phyloP scores from a whole-genome alignment of 306 rosid genomes.

The Vigna reflexopilosa region DNA sequence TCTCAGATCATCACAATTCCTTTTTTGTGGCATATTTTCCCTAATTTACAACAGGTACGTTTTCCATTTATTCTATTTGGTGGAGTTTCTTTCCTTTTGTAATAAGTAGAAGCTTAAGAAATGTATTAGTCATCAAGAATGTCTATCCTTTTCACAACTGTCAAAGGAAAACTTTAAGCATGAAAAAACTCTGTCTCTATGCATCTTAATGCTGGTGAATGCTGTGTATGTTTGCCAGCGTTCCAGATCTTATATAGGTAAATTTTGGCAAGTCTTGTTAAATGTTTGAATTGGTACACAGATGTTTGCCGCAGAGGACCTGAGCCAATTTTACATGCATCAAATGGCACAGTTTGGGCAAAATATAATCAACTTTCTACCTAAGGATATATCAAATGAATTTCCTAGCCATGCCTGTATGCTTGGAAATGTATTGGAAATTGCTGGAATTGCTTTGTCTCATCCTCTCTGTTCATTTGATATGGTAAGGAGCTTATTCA shows the following conservation, averaged over 20 bases:
- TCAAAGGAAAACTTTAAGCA: background rate
- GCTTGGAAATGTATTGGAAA: constrained; percentile 27
- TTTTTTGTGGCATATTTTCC: constrained; percentile 18
- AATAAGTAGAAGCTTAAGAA: constrained; percentile 12
- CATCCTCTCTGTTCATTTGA: constrained; percentile 12
- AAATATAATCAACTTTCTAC: constrained; percentile 9
- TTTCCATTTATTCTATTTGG: background rate
- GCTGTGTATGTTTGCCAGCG: background rate
- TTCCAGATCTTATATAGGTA: background rate
- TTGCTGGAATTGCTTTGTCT: constrained; percentile 22
- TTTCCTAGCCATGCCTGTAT: constrained; percentile 10
- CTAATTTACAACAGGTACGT: constrained; percentile 1
- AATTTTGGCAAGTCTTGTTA: background rate
- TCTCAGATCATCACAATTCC: constrained; percentile 20
- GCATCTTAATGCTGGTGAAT: background rate
- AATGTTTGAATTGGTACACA: background rate
- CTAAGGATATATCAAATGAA: constrained; percentile 24
- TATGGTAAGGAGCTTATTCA: constrained; percentile 3
- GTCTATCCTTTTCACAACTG: background rate
- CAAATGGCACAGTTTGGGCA: constrained; percentile 24
- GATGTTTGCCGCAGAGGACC: constrained; percentile 6
- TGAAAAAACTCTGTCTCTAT: background rate
- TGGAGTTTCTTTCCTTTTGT: background rate
- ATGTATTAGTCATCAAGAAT: background rate
- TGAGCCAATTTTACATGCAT: constrained; percentile 15